Evolutionary conservation across 2,329 filamentous ascomycete species (phyloP), one percentile per base, ranked within the genome.

Genomic region (Colletotrichum sp.): DNA sequence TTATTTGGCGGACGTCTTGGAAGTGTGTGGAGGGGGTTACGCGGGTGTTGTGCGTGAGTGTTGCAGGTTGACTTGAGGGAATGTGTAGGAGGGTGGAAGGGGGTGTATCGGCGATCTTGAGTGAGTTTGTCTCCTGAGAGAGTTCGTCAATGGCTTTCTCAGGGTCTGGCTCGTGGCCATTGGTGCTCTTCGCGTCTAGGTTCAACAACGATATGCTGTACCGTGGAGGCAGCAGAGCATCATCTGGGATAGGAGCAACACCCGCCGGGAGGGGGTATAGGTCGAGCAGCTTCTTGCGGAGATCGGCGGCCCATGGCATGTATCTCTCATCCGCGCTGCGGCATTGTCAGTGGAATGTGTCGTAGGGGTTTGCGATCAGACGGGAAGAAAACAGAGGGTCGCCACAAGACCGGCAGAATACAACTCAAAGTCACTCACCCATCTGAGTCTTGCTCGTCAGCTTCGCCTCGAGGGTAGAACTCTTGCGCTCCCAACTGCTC

Each of bases 361-460:
- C 6, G 57, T n/a, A 13, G 57, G 57, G 24, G 57, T 30, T 60
- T 28, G 15, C 18, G 39, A 49, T n/a, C 9, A 49, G 12, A 6
- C 39, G 18, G 9, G 57, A 49, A 34, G 24, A 59, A 59, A 63
- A 12, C 16, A 32, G 69, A 52, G 30, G 28, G 9, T 24, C 18
- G 36, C 5, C 7, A 18, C 16, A 62, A n/a, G 21, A n/a, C 28
- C n/a, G 59, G 30, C 59, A n/a, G 10, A 24, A 32, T 8, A 60
- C 30, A 28, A 24, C 39, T 16, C 57, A 49, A 8, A 64, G 66
- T 39, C 76, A 87, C 90, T 79, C 87, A 97, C 93, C 96, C 96
- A 85, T 99, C 96, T 30, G 95, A 92, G 87, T 98, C 96, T 82
- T 98, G 95, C 80, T 98, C 96, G 82, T 99, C 97, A 26, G 94